Evolutionary conservation across 768 basidiomycete species (phyloP).

Genomic region (Mycena crocata): DNA sequence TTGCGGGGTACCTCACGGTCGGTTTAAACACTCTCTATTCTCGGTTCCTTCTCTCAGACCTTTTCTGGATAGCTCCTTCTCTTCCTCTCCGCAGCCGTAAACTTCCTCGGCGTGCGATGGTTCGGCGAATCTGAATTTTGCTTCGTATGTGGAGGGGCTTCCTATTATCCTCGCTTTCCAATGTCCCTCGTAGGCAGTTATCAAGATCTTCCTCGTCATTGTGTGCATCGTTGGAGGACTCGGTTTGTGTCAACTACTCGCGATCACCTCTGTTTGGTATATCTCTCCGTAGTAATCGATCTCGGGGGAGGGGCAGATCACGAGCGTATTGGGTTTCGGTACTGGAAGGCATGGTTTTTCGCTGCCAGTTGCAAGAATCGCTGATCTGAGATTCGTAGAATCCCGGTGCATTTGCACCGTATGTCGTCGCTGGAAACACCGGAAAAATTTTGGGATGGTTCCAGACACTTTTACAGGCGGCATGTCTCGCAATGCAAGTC

Average conservation of each 20-base stretch:
- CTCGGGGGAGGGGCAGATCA: slow-evolving; percentile 62
- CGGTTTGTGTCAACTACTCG: neutral
- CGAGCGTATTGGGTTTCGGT: slow-evolving; percentile 57
- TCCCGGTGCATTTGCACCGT: slow-evolving; percentile 27
- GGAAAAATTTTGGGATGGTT: slow-evolving; percentile 30
- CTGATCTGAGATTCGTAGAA: neutral
- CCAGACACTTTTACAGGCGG: slow-evolving; percentile 29
- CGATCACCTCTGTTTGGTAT: neutral
- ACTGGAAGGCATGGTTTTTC: slow-evolving; percentile 49
- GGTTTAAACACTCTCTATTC: slow-evolving; percentile 29
- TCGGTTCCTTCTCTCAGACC: slow-evolving; percentile 15
- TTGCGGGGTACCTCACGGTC: slow-evolving; percentile 24
- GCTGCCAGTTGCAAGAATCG: neutral
- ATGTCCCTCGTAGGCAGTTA: slow-evolving; percentile 30
- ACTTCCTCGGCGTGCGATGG: slow-evolving; percentile 54
- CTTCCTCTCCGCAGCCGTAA: slow-evolving; percentile 49
- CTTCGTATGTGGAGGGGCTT: slow-evolving; percentile 50
- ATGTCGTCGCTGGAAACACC: slow-evolving; percentile 10
- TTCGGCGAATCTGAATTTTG: slow-evolving; percentile 70
- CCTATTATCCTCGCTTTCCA: neutral
- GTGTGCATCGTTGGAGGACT: slow-evolving; percentile 48
- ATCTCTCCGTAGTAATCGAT: slow-evolving; percentile 55
- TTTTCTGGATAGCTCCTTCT: slow-evolving; percentile 1
- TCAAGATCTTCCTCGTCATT: slow-evolving; percentile 59
- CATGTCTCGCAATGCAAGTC: slow-evolving; percentile 1